A percentile compares a stretch with the other conserved stretches of the same genome.
These are phyloP conservation scores for Dovyalis caffra DNA, from an alignment of 345 rosid species.

Conservation along the genomic window DNA sequence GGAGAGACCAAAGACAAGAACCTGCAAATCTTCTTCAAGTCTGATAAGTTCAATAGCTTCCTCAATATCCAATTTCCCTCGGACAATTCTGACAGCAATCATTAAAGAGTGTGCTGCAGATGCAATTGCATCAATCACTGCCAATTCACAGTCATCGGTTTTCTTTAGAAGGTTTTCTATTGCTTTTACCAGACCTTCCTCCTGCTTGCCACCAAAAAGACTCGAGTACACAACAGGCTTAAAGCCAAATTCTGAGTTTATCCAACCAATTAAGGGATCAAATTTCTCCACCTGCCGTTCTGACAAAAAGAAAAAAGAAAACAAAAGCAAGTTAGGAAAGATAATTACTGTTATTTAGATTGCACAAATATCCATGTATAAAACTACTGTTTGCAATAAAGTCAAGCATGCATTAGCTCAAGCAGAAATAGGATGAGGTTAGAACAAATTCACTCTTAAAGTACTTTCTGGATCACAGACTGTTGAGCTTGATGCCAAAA, in stretches of 20 bases:
- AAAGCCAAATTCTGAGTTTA: conserved; percentile 74
- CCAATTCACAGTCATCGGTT: conserved; percentile 74
- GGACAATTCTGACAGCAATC: conserved; percentile 62
- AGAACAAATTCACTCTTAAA: neutral
- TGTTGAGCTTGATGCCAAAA: neutral
- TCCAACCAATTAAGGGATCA: conserved; percentile 85
- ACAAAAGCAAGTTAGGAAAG: neutral
- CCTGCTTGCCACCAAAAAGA: conserved; percentile 87
- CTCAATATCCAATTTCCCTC: conserved; percentile 75
- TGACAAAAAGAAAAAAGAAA: conserved; percentile 28
- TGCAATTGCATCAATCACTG: conserved; percentile 85
- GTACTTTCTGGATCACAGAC: neutral
- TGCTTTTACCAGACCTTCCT: conserved; percentile 67
- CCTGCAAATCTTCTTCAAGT: conserved; percentile 98
- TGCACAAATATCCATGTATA: neutral
- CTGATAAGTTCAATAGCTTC: conserved; percentile 83
- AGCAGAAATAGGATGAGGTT: neutral
- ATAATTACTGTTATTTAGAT: neutral
- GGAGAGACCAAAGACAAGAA: conserved; percentile 9
- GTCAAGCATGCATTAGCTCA: conserved; percentile 8
- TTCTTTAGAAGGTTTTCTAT: conserved; percentile 60
- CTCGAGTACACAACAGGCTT: conserved; percentile 74
- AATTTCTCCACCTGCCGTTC: conserved; percentile 77
- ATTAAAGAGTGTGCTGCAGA: conserved; percentile 78
- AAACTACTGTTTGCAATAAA: neutral